Evolutionary conservation across 2,329 filamentous ascomycete species (phyloP), one percentile per base, ranked within the genome.

Genomic region (Nemania sp.): DNA sequence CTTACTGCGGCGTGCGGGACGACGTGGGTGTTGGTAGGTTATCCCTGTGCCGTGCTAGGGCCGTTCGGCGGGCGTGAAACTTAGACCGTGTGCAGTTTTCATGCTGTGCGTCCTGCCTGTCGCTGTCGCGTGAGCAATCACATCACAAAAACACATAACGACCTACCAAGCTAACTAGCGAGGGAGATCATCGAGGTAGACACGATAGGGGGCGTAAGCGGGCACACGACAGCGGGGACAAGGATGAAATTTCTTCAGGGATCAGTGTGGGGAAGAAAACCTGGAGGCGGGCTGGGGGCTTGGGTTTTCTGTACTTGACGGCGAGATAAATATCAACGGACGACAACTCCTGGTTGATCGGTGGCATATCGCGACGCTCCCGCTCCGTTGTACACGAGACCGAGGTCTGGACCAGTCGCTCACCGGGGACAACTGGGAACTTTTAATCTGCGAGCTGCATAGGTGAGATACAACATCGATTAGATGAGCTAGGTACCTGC

Each of bases 251-350:
- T 52, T 56, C 29, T 57, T 53, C 46, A 51, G 59, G 51, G 54
- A 34, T 46, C 11, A 60, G 49, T 49, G 54, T 62, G 62, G 63
- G 63, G 63, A 65, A 60, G 60, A 60, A 61, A 65, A 58, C 49
- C 54, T 50, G 56, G 54, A 52, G 63, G 50, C n/a, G 45, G 49
- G 49, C 47, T 56, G 17, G 34, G 20, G 20, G 49, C 35, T 29
- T 29, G 7, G 25, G 25, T 29, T 4, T 29, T 29, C 4, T 3
- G 40, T 21, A 32, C 21, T 32, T 52, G 32, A 52, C 39, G 21
- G 17, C 15, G 18, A 46, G 15, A 48, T 13, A 49, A 25, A 49
- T 45, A 25, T 20, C 34, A 48, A 25, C 57, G 54, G 34, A 61
- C 53, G 40, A 42, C n/a, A 54, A 25, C 52, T 45, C 29, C 11